phyloP scores from a whole-genome alignment of 2,329 filamentous ascomycete genomes.

The Xylaria sp. region DNA sequence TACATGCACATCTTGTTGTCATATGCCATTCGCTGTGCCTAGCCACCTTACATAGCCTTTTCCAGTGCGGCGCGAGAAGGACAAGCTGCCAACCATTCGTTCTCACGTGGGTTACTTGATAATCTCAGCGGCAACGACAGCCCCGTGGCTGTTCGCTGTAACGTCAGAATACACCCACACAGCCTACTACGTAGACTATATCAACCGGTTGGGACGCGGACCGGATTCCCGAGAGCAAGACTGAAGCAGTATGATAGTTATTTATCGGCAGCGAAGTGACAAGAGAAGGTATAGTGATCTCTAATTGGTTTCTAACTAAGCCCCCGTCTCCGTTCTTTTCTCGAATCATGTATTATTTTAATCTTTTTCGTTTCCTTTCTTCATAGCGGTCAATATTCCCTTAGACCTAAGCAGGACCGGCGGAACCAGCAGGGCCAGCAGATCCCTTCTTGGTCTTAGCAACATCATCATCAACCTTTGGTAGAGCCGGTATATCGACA shows the following conservation, averaged over 20 bases:
- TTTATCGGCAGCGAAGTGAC: background rate
- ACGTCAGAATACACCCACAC: background rate
- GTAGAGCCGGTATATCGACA: constrained; percentile 63
- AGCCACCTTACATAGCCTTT: background rate
- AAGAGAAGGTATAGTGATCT: background rate
- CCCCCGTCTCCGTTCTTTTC: background rate
- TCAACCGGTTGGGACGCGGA: background rate
- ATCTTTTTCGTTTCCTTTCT: background rate
- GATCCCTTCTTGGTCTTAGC: constrained; percentile 55
- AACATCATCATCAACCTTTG: constrained; percentile 60
- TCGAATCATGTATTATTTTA: background rate
- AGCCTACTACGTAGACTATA: background rate
- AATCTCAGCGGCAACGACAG: background rate
- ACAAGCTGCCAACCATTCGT: background rate
- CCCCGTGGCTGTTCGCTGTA: background rate
- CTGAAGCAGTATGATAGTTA: background rate
- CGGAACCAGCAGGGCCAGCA: constrained; percentile 7
- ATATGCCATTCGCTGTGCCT: background rate
- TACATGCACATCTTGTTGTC: background rate
- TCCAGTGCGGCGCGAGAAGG: background rate
- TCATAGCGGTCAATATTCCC: background rate
- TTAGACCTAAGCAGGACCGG: constrained; percentile 17
- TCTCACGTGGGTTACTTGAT: background rate
- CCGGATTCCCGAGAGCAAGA: background rate
- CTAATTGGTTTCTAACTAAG: background rate